These are phyloP conservation scores for Phialocephala sp. DNA, from an alignment of 2,329 filamentous ascomycete species.

Conservation along the genomic window DNA sequence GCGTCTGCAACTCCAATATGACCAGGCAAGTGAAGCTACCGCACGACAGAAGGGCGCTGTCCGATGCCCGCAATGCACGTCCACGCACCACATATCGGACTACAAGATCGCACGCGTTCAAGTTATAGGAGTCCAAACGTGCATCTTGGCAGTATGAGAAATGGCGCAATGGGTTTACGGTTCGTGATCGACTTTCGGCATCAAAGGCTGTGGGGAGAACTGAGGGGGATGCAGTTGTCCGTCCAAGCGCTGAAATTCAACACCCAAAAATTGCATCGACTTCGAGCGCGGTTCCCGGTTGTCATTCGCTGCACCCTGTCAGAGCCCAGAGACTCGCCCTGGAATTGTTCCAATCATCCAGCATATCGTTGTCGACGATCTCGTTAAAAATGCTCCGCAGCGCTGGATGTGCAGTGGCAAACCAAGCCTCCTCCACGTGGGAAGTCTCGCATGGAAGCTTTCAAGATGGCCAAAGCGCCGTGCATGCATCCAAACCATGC, in stretches of 20 bases:
- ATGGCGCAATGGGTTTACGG: neutral
- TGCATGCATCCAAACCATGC: neutral
- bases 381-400: too few species aligned
- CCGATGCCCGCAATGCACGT: too few species aligned
- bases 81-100: neutral
- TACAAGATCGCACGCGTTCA: neutral
- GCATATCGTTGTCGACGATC: too few species aligned
- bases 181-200: neutral
- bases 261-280: too few species aligned
- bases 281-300: too few species aligned
- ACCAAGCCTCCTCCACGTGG: conserved; percentile 2
- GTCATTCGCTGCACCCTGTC: too few species aligned
- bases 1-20: too few species aligned
- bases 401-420: neutral
- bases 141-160: neutral
- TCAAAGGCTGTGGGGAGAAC: neutral
- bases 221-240: neutral
- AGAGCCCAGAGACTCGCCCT: too few species aligned
- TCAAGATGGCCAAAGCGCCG: neutral
- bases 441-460: neutral
- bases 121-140: neutral
- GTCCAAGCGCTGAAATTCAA: neutral
- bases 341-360: too few species aligned
- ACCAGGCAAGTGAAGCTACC: too few species aligned
- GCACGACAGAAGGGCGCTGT: too few species aligned